Evolutionary conservation across 257 asterid genomes (phyloP).

Genomic region (Solanum tarijense): DNA sequence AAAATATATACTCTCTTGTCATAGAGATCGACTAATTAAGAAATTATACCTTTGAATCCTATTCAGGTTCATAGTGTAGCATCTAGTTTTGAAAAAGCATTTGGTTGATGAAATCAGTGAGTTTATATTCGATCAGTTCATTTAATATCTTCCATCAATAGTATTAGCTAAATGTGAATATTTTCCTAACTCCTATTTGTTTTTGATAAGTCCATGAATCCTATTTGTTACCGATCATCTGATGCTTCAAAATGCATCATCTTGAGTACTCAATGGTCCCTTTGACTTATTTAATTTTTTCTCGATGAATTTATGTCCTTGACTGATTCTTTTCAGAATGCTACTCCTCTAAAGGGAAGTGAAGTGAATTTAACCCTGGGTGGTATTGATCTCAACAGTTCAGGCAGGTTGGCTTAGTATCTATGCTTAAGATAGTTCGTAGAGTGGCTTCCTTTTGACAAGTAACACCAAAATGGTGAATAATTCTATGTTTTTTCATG

Average conservation of each 20-base stretch:
- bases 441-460: neutral
- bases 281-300: neutral
- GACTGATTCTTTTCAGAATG: conserved; percentile 38
- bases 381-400: conserved; percentile 99
- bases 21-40: neutral
- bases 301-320: neutral
- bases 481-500: conserved; percentile 7
- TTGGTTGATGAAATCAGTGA: neutral
- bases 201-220: neutral
- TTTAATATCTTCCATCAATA: neutral
- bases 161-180: neutral
- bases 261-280: neutral
- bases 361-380: conserved; percentile 98
- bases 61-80: neutral
- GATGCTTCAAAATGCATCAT: neutral
- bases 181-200: neutral
- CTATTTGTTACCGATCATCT: neutral
- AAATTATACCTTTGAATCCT: neutral
- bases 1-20: neutral
- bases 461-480: neutral
- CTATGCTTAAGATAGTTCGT: neutral
- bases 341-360: conserved; percentile 58
- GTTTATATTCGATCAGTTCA: neutral
- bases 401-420: conserved; percentile 89
- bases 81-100: neutral